Base-by-base conservation (phyloP, 2,329 filamentous ascomycete genomes). In the Botrytis elliptica region DNA sequence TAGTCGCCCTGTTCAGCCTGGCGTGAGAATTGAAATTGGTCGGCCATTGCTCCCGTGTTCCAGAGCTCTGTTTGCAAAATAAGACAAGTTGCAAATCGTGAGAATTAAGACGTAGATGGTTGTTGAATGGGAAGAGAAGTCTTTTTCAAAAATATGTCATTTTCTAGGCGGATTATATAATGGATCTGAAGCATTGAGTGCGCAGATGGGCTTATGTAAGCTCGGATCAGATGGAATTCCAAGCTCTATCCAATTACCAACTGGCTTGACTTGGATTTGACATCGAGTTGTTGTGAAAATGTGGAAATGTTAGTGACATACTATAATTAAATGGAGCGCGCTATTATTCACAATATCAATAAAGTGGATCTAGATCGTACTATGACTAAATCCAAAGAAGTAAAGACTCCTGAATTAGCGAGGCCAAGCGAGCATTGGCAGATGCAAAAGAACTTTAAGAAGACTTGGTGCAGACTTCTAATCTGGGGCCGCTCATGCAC, bases 401-500 rank as follows among this genome's bases (percentile, higher is more conserved):
- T 46, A 46, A 46, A 66, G 63, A 46, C n/a, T 46, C 40, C 42
- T 46, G 20, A 22, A 1, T 42, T 44, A 66, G 42, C 40, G 63
- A 66, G 40, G 18, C 22, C 63, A 66, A 66, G 40, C 63, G 63
- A 66, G 22, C 63, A 44, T 36, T 29, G 40, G 63, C 63, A 66
- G 42, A 46, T 46, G 25, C 40, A 46, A 46, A 36, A 46, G 42
- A 66, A 66, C 18, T 46, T 46, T n/a, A 46, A 44, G n/a, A 33
- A 66, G 29, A 66, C n/a, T 42, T 36, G 42, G 25, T 66, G 63
- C 40, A 46, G 40, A 66, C 40, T 46, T 40, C 40, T 66, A 46
- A 66, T 66, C 63, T 66, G 63, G 63, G 63, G 63, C 63, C 25
- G 63, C n/a, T 66, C 38, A 66, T 66, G 63, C 63, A 66, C 42